These are phyloP conservation scores for Penicillium nordicum DNA, from an alignment of 2,329 filamentous ascomycete genomes.

Conservation along the genomic window DNA sequence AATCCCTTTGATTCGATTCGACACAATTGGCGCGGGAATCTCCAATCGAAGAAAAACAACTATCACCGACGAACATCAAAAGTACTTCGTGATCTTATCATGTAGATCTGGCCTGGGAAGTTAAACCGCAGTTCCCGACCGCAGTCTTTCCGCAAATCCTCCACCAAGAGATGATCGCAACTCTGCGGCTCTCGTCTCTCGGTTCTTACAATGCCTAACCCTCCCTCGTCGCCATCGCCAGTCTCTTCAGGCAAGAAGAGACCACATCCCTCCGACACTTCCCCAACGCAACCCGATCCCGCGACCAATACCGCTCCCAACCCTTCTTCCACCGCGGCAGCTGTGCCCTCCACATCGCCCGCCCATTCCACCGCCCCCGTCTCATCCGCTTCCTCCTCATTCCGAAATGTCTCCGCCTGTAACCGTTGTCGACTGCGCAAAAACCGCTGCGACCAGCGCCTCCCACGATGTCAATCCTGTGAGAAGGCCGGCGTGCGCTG, in stretches of 20 bases:
- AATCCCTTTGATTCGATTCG: slow-evolving; percentile 8
- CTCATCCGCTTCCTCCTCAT: slow-evolving; percentile 44
- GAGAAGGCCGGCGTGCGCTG: slow-evolving; percentile 90
- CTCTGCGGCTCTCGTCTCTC: slow-evolving; percentile 23
- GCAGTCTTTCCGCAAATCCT: slow-evolving; percentile 19
- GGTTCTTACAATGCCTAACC: slow-evolving; percentile 35
- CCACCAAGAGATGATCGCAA: slow-evolving; percentile 33
- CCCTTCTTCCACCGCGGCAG: slow-evolving; percentile 10
- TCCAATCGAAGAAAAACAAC: slow-evolving; percentile 4
- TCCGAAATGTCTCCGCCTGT: slow-evolving; percentile 88
- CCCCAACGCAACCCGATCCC: slow-evolving; percentile 21
- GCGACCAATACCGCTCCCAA: slow-evolving; percentile 17
- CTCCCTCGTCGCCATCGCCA: slow-evolving; percentile 30
- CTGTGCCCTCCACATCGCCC: slow-evolving; percentile 20
- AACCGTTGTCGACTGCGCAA: slow-evolving; percentile 89
- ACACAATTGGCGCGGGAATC: neutral
- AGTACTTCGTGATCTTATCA: slow-evolving; percentile 22
- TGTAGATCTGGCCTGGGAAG: slow-evolving; percentile 26
- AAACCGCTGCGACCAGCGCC: slow-evolving; percentile 89
- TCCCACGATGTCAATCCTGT: slow-evolving; percentile 87
- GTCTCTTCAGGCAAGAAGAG: slow-evolving; percentile 37
- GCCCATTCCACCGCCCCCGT: slow-evolving; percentile 24
- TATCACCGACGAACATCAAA: neutral
- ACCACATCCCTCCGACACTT: slow-evolving; percentile 31
- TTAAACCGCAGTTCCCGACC: slow-evolving; percentile 22